phyloP scores from a whole-genome alignment of 148 eudicot genomes.

The Chenopodium quinoa region DNA sequence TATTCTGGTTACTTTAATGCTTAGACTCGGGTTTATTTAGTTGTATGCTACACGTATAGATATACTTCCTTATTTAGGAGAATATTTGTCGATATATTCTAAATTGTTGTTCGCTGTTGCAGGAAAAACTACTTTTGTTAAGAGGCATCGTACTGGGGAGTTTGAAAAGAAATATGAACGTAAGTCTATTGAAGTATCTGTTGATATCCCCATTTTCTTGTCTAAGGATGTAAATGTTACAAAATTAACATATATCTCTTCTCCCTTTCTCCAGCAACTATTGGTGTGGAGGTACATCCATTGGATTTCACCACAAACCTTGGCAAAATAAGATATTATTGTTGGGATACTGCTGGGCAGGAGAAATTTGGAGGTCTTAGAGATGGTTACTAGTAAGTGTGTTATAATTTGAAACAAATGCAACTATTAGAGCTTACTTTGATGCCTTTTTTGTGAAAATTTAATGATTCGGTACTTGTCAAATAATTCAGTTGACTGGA shows the following conservation, averaged over 20 bases:
- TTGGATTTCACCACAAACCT: conserved; percentile 35
- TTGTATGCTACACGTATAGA: too few relatives aligned
- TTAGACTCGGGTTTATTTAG: too few relatives aligned
- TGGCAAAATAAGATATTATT: conserved; percentile 34
- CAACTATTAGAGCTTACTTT: background rate
- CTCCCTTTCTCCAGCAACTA: conserved; percentile 29
- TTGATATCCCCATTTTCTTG: background rate
- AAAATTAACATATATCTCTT: background rate
- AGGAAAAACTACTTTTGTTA: conserved; percentile 30
- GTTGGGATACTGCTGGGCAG: conserved; percentile 49
- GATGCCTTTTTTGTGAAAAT: background rate
- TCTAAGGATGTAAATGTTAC: background rate
- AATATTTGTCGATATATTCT: background rate
- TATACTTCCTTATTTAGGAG: background rate
- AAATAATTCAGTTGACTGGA: background rate
- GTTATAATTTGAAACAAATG: background rate
- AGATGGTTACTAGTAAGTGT: conserved; percentile 40
- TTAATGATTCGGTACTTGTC: background rate
- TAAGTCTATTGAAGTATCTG: background rate
- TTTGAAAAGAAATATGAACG: conserved; percentile 33
- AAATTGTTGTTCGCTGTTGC: background rate
- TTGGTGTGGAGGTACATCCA: conserved; percentile 44
- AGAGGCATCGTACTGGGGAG: conserved; percentile 28
- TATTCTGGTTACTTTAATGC: background rate
- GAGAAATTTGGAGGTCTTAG: conserved; percentile 44